Conservation (phyloP, 371 early-diverging fungal species). For the Mortierella polycephala region DNA sequence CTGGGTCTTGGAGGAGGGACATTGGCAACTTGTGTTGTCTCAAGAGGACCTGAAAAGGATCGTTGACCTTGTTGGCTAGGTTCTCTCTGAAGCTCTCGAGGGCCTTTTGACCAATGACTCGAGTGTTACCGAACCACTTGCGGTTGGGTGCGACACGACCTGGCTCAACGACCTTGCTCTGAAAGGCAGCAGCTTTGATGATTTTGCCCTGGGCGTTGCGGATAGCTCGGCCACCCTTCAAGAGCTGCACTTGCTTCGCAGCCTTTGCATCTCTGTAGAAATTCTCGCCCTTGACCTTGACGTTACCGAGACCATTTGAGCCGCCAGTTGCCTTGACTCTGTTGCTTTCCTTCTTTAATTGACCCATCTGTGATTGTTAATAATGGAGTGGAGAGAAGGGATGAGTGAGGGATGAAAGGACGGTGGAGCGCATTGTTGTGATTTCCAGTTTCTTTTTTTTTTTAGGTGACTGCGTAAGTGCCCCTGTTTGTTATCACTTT, state of each 20-base stretch:
- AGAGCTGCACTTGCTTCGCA: slow-evolving; percentile 91
- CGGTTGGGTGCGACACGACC: slow-evolving; percentile 95
- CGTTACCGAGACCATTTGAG: slow-evolving; percentile 68
- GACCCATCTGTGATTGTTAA: slow-evolving; percentile 62
- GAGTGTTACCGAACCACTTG: slow-evolving; percentile 98
- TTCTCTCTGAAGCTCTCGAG: slow-evolving; percentile 93
- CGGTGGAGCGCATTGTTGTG: background rate
- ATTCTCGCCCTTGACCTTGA: slow-evolving; percentile 92
- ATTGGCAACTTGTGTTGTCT: slow-evolving; percentile 98
- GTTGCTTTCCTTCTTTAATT: slow-evolving; percentile 74
- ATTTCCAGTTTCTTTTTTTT: slow-evolving; percentile 26
- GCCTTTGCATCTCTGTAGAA: slow-evolving; percentile 97
- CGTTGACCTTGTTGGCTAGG: slow-evolving; percentile 87
- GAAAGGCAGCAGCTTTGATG: slow-evolving; percentile 95
- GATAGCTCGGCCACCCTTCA: slow-evolving; percentile 90
- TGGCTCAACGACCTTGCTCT: slow-evolving; percentile 81
- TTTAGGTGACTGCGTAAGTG: slow-evolving; percentile 14
- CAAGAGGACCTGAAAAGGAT: slow-evolving; percentile 97
- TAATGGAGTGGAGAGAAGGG: background rate
- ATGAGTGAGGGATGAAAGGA: background rate
- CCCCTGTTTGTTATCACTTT: background rate
- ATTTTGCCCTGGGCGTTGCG: slow-evolving; percentile 93
- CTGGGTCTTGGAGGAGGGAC: slow-evolving; percentile 88
- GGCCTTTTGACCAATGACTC: slow-evolving; percentile 94
- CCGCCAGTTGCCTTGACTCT: slow-evolving; percentile 65